Percentiles rank a stretch among this genome's conserved stretches.
phyloP scores from a whole-genome alignment of 2,329 filamentous ascomycete genomes.

The Bisporella sp. region DNA sequence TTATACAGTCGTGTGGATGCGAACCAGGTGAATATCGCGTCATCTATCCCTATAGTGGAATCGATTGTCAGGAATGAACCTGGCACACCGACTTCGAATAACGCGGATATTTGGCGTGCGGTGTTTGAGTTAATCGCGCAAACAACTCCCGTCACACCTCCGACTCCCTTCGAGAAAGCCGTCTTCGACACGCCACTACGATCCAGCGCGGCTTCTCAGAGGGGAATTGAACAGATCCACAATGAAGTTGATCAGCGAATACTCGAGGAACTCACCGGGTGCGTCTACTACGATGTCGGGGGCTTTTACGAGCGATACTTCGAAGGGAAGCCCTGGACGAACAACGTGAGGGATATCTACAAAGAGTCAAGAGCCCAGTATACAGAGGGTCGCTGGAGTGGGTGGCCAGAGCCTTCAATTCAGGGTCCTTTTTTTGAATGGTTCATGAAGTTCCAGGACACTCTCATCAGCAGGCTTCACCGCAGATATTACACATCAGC shows the following conservation, averaged over 20 bases:
- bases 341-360: conserved; percentile 18
- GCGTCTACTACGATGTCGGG: conserved; percentile 19
- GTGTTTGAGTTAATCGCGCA: conserved; percentile 1
- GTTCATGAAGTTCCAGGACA: conserved; percentile 20
- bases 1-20: not conserved
- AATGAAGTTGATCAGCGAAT: conserved; percentile 21
- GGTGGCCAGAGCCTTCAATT: conserved; percentile 17
- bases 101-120: conserved; percentile 1
- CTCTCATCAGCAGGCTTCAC: conserved; percentile 16
- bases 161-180: conserved; percentile 8
- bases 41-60: conserved; percentile 1
- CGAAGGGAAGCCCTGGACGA: conserved; percentile 14
- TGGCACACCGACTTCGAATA: too few relatives aligned
- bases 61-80: conserved; percentile 1
- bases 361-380: conserved; percentile 17
- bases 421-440: conserved; percentile 18
- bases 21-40: conserved; percentile 1
- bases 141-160: conserved; percentile 1
- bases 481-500: conserved; percentile 19
- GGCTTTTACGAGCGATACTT: conserved; percentile 17
- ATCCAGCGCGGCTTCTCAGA: conserved; percentile 18
- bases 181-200: conserved; percentile 14
- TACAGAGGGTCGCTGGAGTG: conserved; percentile 15
- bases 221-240: conserved; percentile 19
- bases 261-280: conserved; percentile 19